These are phyloP conservation scores for Tanacetum coccineum DNA, from an alignment of 129 eudicot genomes.

Conservation along the genomic window DNA sequence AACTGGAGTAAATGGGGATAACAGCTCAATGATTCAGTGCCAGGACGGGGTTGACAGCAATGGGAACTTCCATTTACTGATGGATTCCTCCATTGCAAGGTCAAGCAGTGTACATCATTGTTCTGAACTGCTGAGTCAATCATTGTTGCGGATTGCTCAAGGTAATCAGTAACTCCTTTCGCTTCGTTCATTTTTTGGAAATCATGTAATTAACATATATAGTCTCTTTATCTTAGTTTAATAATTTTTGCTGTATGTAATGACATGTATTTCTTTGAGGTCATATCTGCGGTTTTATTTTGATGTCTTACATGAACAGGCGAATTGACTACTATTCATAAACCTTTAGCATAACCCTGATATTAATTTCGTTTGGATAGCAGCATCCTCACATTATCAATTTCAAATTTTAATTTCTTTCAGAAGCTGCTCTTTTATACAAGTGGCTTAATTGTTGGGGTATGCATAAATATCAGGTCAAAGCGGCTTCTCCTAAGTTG, in stretches of 20 bases:
- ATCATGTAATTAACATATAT: not conserved
- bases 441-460: not conserved
- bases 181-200: slow-evolving; percentile 7
- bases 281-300: too few relatives aligned
- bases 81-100: slow-evolving; percentile 68
- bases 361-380: too few relatives aligned
- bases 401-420: not conserved
- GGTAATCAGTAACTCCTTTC: slow-evolving; percentile 34
- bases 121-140: slow-evolving; percentile 52
- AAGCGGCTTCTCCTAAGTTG: not conserved
- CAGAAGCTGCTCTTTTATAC: not conserved
- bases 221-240: slow-evolving; percentile 1
- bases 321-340: too few relatives aligned
- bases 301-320: too few relatives aligned
- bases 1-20: slow-evolving; percentile 40
- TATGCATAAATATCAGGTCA: not conserved
- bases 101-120: slow-evolving; percentile 80
- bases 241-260: not conserved
- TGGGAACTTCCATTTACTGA: slow-evolving; percentile 24
- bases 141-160: slow-evolving; percentile 35
- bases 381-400: too few relatives aligned
- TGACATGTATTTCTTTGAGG: not conserved
- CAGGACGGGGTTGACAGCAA: slow-evolving; percentile 23
- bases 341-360: too few relatives aligned
- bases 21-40: slow-evolving; percentile 30